Percentiles rank a stretch among this genome's conserved stretches.
Evolutionary conservation across 148 eudicot species (phyloP).

Genomic region (Spergularia bocconei): DNA sequence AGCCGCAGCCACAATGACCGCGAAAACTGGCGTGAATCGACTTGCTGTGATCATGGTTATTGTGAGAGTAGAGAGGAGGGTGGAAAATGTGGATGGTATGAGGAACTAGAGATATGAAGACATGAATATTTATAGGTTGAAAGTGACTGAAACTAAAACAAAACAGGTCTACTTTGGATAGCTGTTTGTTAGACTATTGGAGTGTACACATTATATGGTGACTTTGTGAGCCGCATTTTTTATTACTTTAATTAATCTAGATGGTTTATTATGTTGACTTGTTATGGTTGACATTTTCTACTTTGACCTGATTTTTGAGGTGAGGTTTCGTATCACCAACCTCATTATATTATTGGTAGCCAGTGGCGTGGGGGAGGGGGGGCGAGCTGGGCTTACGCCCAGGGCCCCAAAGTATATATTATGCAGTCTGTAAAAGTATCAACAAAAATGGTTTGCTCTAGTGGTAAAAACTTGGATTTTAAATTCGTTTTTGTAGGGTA

Average conservation of each 20-base stretch:
- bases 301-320: too few species aligned
- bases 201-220: background rate
- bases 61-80: background rate
- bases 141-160: background rate
- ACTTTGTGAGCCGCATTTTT: background rate
- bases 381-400: too few species aligned
- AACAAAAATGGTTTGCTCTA: too few species aligned
- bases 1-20: background rate
- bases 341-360: too few species aligned
- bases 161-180: constrained; percentile 4
- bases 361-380: too few species aligned
- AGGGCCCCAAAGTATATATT: too few species aligned
- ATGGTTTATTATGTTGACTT: too few species aligned
- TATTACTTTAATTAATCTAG: background rate
- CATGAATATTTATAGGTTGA: background rate
- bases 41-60: constrained; percentile 2
- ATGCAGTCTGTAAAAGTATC: too few species aligned
- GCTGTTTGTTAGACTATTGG: constrained; percentile 6
- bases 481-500: too few species aligned
- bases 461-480: too few species aligned
- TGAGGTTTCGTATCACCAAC: too few species aligned
- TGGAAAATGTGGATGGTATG: background rate
- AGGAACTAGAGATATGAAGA: background rate
- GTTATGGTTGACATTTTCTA: too few species aligned
- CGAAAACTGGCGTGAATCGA: background rate